Conservation (phyloP, 164 flowering plant species). For the Tetracentron sinense region DNA sequence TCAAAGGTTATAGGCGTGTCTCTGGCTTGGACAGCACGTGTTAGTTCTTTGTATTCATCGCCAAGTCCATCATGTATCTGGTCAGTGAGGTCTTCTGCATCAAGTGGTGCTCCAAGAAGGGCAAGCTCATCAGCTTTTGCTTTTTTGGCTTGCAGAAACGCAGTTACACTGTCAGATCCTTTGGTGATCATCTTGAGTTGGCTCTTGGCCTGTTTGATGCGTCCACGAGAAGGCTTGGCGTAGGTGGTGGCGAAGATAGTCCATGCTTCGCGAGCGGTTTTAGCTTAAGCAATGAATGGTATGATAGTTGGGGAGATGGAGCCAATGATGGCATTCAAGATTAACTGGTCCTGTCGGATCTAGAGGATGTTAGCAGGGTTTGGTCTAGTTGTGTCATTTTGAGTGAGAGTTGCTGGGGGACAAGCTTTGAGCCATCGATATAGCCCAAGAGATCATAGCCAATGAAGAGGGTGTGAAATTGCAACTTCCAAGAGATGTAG, state of each 20-base stretch:
- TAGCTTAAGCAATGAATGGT: too few species aligned
- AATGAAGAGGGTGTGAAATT: too few species aligned
- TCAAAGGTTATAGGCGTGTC: not conserved
- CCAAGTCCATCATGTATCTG: not conserved
- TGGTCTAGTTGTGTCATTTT: not conserved
- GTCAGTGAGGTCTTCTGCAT: not conserved
- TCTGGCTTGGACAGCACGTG: not conserved
- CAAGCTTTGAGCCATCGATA: not conserved
- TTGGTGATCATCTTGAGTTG: not conserved
- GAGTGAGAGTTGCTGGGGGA: not conserved
- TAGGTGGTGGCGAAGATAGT: not conserved
- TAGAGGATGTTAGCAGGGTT: not conserved
- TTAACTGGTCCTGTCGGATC: too few species aligned
- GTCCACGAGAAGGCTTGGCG: not conserved
- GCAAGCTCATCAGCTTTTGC: not conserved
- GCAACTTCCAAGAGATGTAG: too few species aligned
- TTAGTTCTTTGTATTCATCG: not conserved
- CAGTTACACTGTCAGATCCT: not conserved
- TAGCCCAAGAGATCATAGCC: not conserved
- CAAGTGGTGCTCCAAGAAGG: not conserved
- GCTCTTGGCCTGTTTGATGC: not conserved
- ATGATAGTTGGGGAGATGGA: too few species aligned
- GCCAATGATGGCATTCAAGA: too few species aligned
- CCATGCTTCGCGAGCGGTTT: not conserved
- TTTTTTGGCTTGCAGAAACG: not conserved